phyloP scores from a whole-genome alignment of 805 yeast genomes.

The Nakazawaea populi region DNA sequence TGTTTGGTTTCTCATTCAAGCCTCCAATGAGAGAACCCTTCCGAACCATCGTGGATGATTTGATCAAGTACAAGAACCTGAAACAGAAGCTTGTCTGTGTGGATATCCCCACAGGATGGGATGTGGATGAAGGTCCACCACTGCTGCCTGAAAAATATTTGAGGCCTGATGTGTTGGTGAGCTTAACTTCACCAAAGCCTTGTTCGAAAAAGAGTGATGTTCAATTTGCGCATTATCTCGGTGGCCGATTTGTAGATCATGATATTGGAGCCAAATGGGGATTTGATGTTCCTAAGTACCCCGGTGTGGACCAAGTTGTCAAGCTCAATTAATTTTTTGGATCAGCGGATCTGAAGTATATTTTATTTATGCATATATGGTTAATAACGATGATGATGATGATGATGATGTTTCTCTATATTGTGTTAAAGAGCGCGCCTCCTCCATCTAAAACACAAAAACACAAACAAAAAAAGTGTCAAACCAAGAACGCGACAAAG shows the following conservation, averaged over 20 bases:
- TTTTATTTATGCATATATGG: too few species aligned
- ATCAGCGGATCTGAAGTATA: too few species aligned
- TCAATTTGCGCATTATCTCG: slow-evolving; percentile 58
- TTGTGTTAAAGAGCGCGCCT: too few species aligned
- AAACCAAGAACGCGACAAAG: too few species aligned
- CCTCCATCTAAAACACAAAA: too few species aligned
- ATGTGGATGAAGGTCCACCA: slow-evolving; percentile 79
- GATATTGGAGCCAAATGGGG: slow-evolving; percentile 68
- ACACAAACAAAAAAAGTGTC: too few species aligned
- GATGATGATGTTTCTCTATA: too few species aligned
- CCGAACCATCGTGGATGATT: slow-evolving; percentile 35
- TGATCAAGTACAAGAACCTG: slow-evolving; percentile 28
- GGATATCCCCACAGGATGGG: slow-evolving; percentile 97
- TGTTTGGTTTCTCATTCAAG: slow-evolving; percentile 90
- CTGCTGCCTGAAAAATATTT: slow-evolving; percentile 31
- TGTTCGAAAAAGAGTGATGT: slow-evolving; percentile 49
- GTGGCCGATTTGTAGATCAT: slow-evolving; percentile 78
- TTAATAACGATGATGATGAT: too few species aligned
- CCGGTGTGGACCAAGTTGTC: slow-evolving; percentile 52
- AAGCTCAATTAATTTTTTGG: slow-evolving; percentile 18
- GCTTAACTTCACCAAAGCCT: slow-evolving; percentile 93
- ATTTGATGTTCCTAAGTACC: slow-evolving; percentile 57
- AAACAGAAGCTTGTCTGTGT: slow-evolving; percentile 51
- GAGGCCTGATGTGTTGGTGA: slow-evolving; percentile 64
- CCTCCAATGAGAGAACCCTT: slow-evolving; percentile 87